Base-by-base conservation (phyloP, 345 rosid species). In the Sonneratia caseolaris region DNA sequence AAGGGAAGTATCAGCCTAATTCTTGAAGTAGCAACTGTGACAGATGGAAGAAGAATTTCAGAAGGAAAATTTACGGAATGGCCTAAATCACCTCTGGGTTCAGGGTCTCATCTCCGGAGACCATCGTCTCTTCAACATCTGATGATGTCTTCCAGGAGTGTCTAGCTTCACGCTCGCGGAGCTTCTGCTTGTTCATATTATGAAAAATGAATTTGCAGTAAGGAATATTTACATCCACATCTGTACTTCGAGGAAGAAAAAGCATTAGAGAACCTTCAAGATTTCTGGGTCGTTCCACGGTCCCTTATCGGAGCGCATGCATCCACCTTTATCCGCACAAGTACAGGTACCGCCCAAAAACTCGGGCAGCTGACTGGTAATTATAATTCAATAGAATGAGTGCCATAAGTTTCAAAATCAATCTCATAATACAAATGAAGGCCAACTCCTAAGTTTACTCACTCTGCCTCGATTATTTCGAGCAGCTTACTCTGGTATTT, bases 281-380 rank as follows among this genome's bases (percentile, higher is more conserved):
- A 90, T 82, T 19, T 88, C 95, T 13, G 87, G 82, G 73, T 88
- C 87, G 69, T 91, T 91, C 97, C 98, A 94, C 55, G 98, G 98
- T 38, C 98, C 98, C 83, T 91, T 94, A 74, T 94, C 98, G 21
- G 97, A 90, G 47, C 87, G 86, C 96, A 94, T 85, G 51, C 98
- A 91, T 5, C 98, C 97, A 11, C 98, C 98, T 79, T 86, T 87
- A 56, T 88, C 91, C 1, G 79, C 87, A 78, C 98, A 94, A 35
- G 84, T 87, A 77, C 98, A 94, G 71, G 82, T 81, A 69, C 98
- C 98, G 13, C 98, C 98, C 68, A 94, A 81, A 72, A 94, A 86
- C 75, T 90, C 91, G 21, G 97, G 98, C 76, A 94, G 81, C 80
- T 94, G 90, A 85, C 96, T 94, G 85, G 66, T 67, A 9, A 42